phyloP scores from a whole-genome alignment of 208 protist species.

The Leishmania turanica region DNA sequence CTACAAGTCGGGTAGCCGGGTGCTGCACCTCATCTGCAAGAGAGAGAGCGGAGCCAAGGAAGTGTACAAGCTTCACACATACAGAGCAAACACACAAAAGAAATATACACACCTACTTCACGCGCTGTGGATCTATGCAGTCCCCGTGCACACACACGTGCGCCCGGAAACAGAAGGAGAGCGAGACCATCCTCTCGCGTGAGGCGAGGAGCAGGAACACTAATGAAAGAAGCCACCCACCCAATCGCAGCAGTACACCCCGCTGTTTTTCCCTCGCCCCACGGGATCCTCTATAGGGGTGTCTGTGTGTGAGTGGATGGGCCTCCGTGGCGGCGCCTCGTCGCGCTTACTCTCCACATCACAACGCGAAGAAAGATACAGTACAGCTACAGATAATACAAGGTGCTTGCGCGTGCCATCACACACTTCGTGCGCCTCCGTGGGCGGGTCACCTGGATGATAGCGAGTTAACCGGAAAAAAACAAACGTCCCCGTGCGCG shows the following conservation, averaged over 20 bases:
- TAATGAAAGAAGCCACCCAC: not conserved
- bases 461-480: not conserved
- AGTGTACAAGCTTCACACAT: not conserved
- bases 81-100: slow-evolving; percentile 9
- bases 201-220: not conserved
- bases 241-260: not conserved
- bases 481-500: not conserved
- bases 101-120: not conserved
- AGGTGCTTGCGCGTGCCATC: not conserved
- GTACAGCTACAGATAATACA: slow-evolving; percentile 1
- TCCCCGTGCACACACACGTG: not conserved
- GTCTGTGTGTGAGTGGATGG: not conserved
- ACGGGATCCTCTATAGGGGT: not conserved
- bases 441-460: not conserved
- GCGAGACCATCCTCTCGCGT: not conserved
- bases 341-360: not conserved
- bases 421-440: not conserved
- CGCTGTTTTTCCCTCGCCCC: not conserved
- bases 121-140: not conserved
- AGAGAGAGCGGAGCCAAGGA: slow-evolving; percentile 8
- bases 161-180: not conserved
- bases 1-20: not conserved
- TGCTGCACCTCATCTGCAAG: not conserved
- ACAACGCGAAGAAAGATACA: not conserved
- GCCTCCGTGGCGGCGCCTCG: not conserved